phyloP scores from a whole-genome alignment of 2,329 filamentous ascomycete species.

The Ascochyta rabiei region DNA sequence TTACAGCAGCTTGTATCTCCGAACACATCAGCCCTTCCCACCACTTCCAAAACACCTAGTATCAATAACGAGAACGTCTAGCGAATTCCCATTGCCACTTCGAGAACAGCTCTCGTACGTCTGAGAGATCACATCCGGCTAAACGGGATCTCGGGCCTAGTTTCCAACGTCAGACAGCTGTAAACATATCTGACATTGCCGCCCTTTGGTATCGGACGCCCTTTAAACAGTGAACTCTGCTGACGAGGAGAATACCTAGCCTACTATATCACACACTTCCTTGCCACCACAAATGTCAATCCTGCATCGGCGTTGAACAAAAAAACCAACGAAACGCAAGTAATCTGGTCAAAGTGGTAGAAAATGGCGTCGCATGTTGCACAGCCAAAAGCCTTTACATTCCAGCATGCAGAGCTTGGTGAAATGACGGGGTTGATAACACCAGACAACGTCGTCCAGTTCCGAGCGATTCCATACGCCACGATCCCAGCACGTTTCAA shows the following conservation, averaged over 20 bases:
- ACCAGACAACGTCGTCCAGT: constrained; percentile 33
- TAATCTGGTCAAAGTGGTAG: no score
- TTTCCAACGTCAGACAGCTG: background rate
- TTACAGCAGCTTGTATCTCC: no score
- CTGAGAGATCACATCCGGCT: background rate
- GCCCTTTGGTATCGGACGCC: background rate
- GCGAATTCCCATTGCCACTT: background rate
- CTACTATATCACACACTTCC: no score
- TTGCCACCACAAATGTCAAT: no score
- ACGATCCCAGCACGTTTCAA: constrained; percentile 31
- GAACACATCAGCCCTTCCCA: no score
- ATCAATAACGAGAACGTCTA: no score
- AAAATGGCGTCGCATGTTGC: background rate
- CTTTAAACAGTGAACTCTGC: no score
- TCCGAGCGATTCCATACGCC: constrained; percentile 32
- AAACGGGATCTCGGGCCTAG: background rate
- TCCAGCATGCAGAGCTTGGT: constrained; percentile 25
- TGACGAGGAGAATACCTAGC: no score
- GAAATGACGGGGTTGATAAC: constrained; percentile 24
- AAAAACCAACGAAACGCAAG: no score
- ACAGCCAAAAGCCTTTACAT: constrained; percentile 16
- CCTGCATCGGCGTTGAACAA: no score
- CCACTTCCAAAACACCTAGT: no score
- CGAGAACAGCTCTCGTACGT: background rate
- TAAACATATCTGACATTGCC: background rate